Conservation (phyloP, 202 grass and related monocot genomes). For the Musa balbisiana region DNA sequence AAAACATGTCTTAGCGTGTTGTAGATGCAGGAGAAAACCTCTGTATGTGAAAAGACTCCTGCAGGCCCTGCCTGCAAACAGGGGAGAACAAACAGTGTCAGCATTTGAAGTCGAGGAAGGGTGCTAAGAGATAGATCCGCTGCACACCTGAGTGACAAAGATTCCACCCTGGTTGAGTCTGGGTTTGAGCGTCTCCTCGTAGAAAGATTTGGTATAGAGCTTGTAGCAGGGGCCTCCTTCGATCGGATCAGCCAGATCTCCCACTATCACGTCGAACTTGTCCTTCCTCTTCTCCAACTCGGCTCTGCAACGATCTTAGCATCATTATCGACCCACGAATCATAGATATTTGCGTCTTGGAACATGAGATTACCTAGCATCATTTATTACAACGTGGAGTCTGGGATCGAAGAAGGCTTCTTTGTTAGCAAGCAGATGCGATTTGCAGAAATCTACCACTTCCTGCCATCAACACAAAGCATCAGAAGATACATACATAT, state of each 20-base stretch:
- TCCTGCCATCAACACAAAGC: not conserved
- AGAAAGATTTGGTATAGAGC: conserved; percentile 29
- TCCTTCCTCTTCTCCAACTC: conserved; percentile 22
- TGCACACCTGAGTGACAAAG: conserved; percentile 18
- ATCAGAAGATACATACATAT: too few species aligned
- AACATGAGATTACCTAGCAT: conserved; percentile 12
- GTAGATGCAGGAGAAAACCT: conserved; percentile 27
- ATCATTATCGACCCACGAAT: not conserved
- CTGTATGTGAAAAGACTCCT: conserved; percentile 20
- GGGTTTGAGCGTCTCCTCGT: conserved; percentile 10
- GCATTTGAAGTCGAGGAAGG: too few species aligned
- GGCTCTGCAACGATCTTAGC: not conserved
- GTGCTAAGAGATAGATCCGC: not conserved
- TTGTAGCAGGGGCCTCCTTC: conserved; percentile 24
- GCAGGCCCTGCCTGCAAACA: conserved; percentile 21
- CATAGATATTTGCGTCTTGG: too few species aligned
- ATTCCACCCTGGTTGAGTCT: conserved; percentile 16
- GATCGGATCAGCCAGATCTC: conserved; percentile 26
- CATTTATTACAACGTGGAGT: conserved; percentile 22
- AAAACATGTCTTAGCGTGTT: conserved; percentile 26
- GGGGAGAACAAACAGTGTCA: too few species aligned
- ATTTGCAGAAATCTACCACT: conserved; percentile 28
- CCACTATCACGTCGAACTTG: conserved; percentile 22
- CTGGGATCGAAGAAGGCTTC: conserved; percentile 25
- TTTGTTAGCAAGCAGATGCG: conserved; percentile 23